Evolutionary conservation across 1,284 basidiomycete species (phyloP).

Genomic region (Apiotrichum domesticum): DNA sequence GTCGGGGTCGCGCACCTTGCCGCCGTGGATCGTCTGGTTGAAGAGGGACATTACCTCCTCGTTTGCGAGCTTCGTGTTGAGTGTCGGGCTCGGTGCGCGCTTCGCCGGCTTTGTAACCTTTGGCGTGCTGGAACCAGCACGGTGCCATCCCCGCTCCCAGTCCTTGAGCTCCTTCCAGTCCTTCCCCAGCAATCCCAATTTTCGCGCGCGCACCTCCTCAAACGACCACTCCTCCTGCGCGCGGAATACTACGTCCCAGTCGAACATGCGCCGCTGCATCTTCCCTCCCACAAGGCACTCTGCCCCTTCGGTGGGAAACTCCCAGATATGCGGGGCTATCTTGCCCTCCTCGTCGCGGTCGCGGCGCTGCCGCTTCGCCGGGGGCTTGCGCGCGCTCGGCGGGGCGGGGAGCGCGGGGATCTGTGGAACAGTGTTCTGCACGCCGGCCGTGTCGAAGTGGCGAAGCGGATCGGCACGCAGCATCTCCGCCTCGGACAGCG

Average conservation of each 20-base stretch:
- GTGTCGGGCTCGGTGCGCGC: conserved; percentile 60
- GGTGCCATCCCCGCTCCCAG: conserved; percentile 45
- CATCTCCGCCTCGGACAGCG: conserved; percentile 47
- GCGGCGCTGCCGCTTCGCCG: conserved; percentile 1
- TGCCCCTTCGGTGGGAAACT: conserved; percentile 40
- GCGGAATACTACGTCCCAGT: conserved; percentile 45
- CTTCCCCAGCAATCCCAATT: conserved; percentile 40
- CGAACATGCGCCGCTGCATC: conserved; percentile 44
- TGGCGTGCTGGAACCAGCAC: conserved; percentile 39
- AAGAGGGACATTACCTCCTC: conserved; percentile 92
- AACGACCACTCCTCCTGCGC: conserved; percentile 47
- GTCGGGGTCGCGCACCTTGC: conserved; percentile 44
- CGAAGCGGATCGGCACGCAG: conserved; percentile 57
- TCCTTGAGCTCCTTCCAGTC: conserved; percentile 38
- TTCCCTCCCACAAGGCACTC: conserved; percentile 38
- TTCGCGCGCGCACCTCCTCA: conserved; percentile 45
- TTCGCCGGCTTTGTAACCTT: conserved; percentile 21
- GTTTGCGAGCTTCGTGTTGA: conserved; percentile 82
- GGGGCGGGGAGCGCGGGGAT: conserved; percentile 29
- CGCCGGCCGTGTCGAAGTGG: conserved; percentile 42
- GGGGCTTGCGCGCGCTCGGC: conserved; percentile 27
- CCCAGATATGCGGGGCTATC: conserved; percentile 26
- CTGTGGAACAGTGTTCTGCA: conserved; percentile 24
- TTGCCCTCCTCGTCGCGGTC: conserved; percentile 1
- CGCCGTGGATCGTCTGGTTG: conserved; percentile 60